Evolutionary conservation across 345 rosid species (phyloP).

Genomic region (Triadica sebifera): DNA sequence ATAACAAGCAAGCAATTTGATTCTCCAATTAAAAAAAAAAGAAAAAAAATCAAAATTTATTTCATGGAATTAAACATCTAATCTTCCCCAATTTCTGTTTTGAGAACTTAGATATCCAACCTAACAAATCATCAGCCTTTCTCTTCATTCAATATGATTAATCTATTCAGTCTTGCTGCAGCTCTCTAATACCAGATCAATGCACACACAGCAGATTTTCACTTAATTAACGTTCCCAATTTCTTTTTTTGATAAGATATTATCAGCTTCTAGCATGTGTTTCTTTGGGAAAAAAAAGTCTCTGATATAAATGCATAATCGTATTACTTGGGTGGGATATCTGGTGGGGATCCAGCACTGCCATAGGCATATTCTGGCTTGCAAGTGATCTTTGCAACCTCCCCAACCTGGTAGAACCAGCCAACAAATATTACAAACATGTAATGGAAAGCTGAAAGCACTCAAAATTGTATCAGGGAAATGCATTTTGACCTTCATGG

Average conservation of each 20-base stretch:
- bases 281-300: neutral
- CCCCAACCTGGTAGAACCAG: slow-evolving; percentile 67
- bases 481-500: slow-evolving; percentile 65
- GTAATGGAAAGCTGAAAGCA: too few relatives aligned
- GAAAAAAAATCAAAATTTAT: neutral
- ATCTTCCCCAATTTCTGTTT: neutral
- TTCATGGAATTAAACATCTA: neutral
- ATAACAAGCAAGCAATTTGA: neutral
- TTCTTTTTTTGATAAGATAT: neutral
- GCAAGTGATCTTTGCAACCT: slow-evolving; percentile 87
- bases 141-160: neutral
- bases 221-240: neutral
- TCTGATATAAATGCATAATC: slow-evolving; percentile 1
- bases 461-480: slow-evolving; percentile 1
- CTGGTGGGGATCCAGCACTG: slow-evolving; percentile 81
- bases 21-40: neutral
- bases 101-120: neutral
- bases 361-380: slow-evolving; percentile 96
- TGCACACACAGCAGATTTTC: neutral
- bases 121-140: neutral
- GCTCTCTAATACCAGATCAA: neutral
- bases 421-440: neutral
- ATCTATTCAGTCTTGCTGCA: neutral
- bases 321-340: slow-evolving; percentile 79
- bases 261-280: neutral